phyloP scores from a whole-genome alignment of 2,329 filamentous ascomycete genomes.

The Phyllosticta citribraziliensis region DNA sequence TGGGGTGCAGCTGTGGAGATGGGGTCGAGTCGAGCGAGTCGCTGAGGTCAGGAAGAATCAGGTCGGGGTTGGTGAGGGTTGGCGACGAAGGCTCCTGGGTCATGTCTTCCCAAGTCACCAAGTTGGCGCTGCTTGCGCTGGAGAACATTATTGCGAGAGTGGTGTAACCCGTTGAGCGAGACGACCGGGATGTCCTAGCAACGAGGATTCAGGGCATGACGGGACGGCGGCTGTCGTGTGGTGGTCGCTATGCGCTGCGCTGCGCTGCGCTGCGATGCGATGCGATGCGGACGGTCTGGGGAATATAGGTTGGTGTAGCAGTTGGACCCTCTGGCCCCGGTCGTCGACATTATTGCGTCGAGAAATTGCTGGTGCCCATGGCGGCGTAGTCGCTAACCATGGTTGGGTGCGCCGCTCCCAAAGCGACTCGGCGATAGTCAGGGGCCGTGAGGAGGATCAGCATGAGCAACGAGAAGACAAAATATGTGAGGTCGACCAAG shows the following conservation, averaged over 20 bases:
- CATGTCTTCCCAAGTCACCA: slow-evolving; percentile 9
- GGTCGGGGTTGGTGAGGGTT: slow-evolving; percentile 84
- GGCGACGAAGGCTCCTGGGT: slow-evolving; percentile 52
- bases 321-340: background rate
- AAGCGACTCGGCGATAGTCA: background rate
- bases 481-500: too few relatives aligned
- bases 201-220: slow-evolving; percentile 5
- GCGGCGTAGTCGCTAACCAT: background rate
- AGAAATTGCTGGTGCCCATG: slow-evolving; percentile 5
- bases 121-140: background rate
- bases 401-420: background rate
- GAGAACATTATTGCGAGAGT: background rate
- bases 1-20: slow-evolving; percentile 43
- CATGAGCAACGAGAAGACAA: too few relatives aligned
- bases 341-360: slow-evolving; percentile 7
- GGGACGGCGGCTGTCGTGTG: background rate
- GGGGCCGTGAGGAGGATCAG: background rate
- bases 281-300: background rate
- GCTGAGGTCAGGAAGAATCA: slow-evolving; percentile 66
- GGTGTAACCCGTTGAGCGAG: slow-evolving; percentile 6
- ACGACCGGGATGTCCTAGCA: slow-evolving; percentile 10
- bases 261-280: too few relatives aligned
- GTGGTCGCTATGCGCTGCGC: background rate
- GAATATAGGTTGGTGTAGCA: background rate
- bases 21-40: slow-evolving; percentile 25